A percentile compares a stretch with the other conserved stretches of the same genome.
Conservation (phyloP, 495 filamentous ascomycete species). For the Aspergillus affinis region DNA sequence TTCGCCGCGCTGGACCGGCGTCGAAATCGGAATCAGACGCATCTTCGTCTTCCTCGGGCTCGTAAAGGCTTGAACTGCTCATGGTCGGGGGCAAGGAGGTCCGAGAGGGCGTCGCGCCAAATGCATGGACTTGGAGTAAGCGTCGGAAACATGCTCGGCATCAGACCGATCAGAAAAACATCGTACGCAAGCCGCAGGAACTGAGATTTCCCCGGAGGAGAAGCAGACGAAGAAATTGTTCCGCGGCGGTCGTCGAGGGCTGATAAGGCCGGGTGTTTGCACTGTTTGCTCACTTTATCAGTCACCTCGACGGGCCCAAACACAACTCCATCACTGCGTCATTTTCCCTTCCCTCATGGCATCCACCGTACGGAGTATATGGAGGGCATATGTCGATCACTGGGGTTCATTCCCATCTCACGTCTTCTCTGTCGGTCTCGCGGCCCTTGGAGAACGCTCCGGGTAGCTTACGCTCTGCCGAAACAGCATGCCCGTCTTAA, state of each 20-base stretch:
- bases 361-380: slow-evolving; percentile 18
- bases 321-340: background rate
- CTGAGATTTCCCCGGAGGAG: background rate
- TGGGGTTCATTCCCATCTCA: slow-evolving; percentile 24
- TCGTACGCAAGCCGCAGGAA: background rate
- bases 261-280: slow-evolving; percentile 43
- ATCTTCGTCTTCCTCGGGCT: slow-evolving; percentile 33
- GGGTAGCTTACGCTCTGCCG: slow-evolving; percentile 5
- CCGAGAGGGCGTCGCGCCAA: slow-evolving; percentile 14
- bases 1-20: background rate
- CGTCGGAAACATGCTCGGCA: slow-evolving; percentile 29
- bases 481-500: slow-evolving; percentile 24
- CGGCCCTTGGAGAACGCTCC: background rate
- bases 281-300: slow-evolving; percentile 34
- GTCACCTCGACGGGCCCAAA: background rate
- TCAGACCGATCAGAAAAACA: slow-evolving; percentile 6
- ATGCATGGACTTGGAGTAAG: slow-evolving; percentile 17
- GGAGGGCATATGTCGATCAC: slow-evolving; percentile 33
- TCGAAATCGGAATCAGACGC: slow-evolving; percentile 27
- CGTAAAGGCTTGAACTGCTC: slow-evolving; percentile 37
- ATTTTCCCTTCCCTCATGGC: slow-evolving; percentile 17
- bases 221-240: slow-evolving; percentile 18
- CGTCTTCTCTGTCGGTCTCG: slow-evolving; percentile 6
- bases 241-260: background rate
- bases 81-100: slow-evolving; percentile 28